These are phyloP conservation scores for Pyrenophora seminiperda DNA, from an alignment of 2,329 filamentous ascomycete species.

Conservation along the genomic window DNA sequence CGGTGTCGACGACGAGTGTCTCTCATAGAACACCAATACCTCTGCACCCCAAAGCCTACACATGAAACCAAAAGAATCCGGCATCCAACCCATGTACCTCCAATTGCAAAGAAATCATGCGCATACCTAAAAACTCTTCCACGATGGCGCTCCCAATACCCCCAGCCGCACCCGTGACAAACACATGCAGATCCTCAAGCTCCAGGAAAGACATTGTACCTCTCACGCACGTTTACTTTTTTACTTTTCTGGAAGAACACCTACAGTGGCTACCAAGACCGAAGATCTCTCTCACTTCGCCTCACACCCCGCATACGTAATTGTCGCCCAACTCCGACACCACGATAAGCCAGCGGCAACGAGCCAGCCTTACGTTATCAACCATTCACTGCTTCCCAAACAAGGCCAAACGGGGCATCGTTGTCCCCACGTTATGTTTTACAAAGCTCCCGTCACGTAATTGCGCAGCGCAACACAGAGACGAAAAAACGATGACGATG, in stretches of 20 bases:
- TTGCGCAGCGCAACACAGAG: background rate
- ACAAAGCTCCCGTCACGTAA: background rate
- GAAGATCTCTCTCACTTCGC: background rate
- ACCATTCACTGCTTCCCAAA: slow-evolving; percentile 3
- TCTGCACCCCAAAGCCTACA: too few species aligned
- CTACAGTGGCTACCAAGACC: background rate
- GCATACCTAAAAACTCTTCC: slow-evolving; percentile 58
- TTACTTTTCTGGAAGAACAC: background rate
- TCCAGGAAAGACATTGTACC: slow-evolving; percentile 52
- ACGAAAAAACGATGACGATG: too few species aligned
- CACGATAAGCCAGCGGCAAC: slow-evolving; percentile 3
- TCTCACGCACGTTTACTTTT: background rate
- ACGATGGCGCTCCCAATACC: slow-evolving; percentile 59
- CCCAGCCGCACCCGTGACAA: slow-evolving; percentile 60
- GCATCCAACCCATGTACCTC: too few species aligned
- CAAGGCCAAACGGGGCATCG: slow-evolving; percentile 5
- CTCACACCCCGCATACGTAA: slow-evolving; percentile 9
- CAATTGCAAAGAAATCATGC: background rate
- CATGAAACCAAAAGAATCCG: too few species aligned
- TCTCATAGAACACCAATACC: background rate
- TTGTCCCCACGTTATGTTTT: background rate
- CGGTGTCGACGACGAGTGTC: background rate
- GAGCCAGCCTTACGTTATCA: slow-evolving; percentile 12
- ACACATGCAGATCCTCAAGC: slow-evolving; percentile 58
- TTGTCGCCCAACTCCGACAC: background rate